Conservation (phyloP, 495 filamentous ascomycete genomes). For the Penicillium bialowiezense region DNA sequence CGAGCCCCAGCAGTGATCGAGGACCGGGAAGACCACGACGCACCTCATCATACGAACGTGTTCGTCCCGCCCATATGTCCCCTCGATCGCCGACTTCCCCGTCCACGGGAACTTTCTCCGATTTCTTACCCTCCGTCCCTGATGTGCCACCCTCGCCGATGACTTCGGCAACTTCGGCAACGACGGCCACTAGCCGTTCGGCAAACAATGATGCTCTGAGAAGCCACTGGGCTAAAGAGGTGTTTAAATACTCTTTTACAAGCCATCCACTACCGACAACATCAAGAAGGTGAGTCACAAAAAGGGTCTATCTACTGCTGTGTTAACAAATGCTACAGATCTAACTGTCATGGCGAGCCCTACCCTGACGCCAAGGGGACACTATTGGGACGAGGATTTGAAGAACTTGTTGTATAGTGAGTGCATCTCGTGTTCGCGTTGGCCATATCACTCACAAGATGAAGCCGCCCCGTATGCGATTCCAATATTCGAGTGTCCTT, state of each 20-base stretch:
- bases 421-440: no score
- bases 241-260: conserved; percentile 42
- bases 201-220: conserved; percentile 22
- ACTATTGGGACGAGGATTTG: conserved; percentile 37
- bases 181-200: conserved; percentile 33
- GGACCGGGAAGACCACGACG: conserved; percentile 29
- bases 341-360: conserved; percentile 46
- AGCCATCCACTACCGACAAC: conserved; percentile 38
- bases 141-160: conserved; percentile 41
- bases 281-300: conserved; percentile 33
- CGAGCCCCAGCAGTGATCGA: conserved; percentile 30
- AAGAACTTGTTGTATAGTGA: conserved; percentile 46
- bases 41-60: conserved; percentile 41
- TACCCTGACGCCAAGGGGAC: conserved; percentile 34
- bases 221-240: conserved; percentile 52
- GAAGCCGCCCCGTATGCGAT: conserved; percentile 36
- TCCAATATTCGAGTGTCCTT: conserved; percentile 53
- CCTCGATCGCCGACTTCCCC: conserved; percentile 34
- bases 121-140: conserved; percentile 37
- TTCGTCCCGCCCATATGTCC: conserved; percentile 28
- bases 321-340: conserved; percentile 24
- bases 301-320: neutral
- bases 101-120: conserved; percentile 30
- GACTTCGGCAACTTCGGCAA: conserved; percentile 27
- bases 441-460: neutral